phyloP scores from a whole-genome alignment of 2,329 filamentous ascomycete genomes.

The Neopestalotiopsis sp. region DNA sequence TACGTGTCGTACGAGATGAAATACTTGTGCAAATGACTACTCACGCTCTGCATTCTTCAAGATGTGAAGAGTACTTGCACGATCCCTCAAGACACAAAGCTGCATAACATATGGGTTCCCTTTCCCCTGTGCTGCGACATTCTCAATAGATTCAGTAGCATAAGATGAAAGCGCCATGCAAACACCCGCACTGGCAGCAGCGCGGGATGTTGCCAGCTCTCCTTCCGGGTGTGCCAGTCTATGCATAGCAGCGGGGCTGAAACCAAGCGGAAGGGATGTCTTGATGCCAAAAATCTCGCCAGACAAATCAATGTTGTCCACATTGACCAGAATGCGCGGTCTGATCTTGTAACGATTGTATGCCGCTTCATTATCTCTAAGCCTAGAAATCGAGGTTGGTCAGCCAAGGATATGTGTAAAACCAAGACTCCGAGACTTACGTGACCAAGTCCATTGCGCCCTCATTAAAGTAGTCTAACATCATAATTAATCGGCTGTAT shows the following conservation, averaged over 20 bases:
- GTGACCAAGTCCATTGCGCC: slow-evolving; percentile 26
- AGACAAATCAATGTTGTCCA: slow-evolving; percentile 41
- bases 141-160: slow-evolving; percentile 49
- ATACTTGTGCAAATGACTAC: slow-evolving; percentile 14
- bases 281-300: slow-evolving; percentile 49
- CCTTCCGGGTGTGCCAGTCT: slow-evolving; percentile 56
- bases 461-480: slow-evolving; percentile 20
- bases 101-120: slow-evolving; percentile 56
- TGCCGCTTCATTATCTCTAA: slow-evolving; percentile 58
- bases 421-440: background rate
- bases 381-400: slow-evolving; percentile 30
- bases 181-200: slow-evolving; percentile 46
- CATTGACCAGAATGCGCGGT: slow-evolving; percentile 48
- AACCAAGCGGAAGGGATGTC: slow-evolving; percentile 55
- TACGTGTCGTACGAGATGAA: background rate
- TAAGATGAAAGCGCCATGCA: slow-evolving; percentile 54
- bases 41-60: slow-evolving; percentile 47
- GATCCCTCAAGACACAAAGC: slow-evolving; percentile 56
- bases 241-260: slow-evolving; percentile 59
- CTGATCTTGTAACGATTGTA: slow-evolving; percentile 56
- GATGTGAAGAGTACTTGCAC: slow-evolving; percentile 44
- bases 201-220: slow-evolving; percentile 53
- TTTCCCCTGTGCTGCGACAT: slow-evolving; percentile 45
- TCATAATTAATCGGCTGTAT: background rate
- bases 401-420: background rate